Evolutionary conservation across 2,329 filamentous ascomycete species (phyloP).

Genomic region (Tolypocladium sp.): DNA sequence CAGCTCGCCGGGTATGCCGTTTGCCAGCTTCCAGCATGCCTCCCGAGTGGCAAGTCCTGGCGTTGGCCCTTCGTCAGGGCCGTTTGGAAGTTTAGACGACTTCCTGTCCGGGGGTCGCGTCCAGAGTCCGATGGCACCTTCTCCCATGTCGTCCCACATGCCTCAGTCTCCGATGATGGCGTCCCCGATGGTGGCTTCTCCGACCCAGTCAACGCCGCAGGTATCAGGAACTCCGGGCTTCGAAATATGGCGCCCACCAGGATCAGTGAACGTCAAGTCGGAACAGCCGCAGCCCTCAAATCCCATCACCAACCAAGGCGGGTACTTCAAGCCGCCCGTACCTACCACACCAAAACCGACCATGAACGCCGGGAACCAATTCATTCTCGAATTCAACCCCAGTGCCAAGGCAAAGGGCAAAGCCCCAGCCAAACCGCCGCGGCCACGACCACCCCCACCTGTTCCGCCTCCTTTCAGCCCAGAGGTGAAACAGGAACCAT

Average conservation of each 20-base stretch:
- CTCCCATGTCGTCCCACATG: slow-evolving; percentile 10
- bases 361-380: slow-evolving; percentile 22
- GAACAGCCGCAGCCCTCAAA: slow-evolving; percentile 14
- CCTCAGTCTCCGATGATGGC: slow-evolving; percentile 12
- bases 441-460: slow-evolving; percentile 14
- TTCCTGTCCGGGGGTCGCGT: slow-evolving; percentile 21
- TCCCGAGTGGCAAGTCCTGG: slow-evolving; percentile 17
- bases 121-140: slow-evolving; percentile 13
- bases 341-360: slow-evolving; percentile 29
- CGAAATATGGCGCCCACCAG: slow-evolving; percentile 27
- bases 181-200: slow-evolving; percentile 10
- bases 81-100: slow-evolving; percentile 22
- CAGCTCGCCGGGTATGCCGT: slow-evolving; percentile 18
- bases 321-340: slow-evolving; percentile 27
- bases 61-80: slow-evolving; percentile 14
- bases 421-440: slow-evolving; percentile 21
- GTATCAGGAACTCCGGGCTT: slow-evolving; percentile 26
- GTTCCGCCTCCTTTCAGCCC: slow-evolving; percentile 14
- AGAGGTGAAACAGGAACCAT: slow-evolving; percentile 20
- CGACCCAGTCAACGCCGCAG: slow-evolving; percentile 8
- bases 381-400: slow-evolving; percentile 26
- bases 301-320: slow-evolving; percentile 9
- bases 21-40: slow-evolving; percentile 21
- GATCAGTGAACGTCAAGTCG: slow-evolving; percentile 12
- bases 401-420: slow-evolving; percentile 23